Evolutionary conservation across 768 basidiomycete species (phyloP).

Genomic region (Lactarius evosmus): DNA sequence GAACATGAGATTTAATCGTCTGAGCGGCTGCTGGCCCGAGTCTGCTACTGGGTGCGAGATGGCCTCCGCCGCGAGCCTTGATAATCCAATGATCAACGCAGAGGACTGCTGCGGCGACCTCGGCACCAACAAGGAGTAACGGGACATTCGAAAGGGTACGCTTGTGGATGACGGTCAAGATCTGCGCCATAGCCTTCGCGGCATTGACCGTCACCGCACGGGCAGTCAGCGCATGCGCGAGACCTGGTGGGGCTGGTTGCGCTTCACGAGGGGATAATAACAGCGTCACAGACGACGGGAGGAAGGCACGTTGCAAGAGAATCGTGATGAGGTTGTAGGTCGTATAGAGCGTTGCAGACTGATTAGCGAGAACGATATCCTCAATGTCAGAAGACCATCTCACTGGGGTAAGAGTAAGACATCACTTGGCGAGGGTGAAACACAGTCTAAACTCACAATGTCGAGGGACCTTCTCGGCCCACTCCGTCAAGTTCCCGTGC

Average conservation of each 20-base stretch:
- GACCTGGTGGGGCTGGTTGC: neutral
- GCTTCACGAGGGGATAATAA: slow-evolving; percentile 13
- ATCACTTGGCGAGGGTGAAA: neutral
- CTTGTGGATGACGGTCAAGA: slow-evolving; percentile 19
- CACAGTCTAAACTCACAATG: slow-evolving; percentile 30
- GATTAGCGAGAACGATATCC: slow-evolving; percentile 40
- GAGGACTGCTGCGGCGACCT: slow-evolving; percentile 23
- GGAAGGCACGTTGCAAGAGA: slow-evolving; percentile 74
- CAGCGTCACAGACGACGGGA: slow-evolving; percentile 40
- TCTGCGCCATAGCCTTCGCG: slow-evolving; percentile 19
- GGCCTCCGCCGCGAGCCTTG: slow-evolving; percentile 15
- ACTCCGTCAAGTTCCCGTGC: slow-evolving; percentile 44
- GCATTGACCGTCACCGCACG: slow-evolving; percentile 23
- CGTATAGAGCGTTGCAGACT: slow-evolving; percentile 43
- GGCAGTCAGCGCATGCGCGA: slow-evolving; percentile 18
- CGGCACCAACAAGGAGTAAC: slow-evolving; percentile 21
- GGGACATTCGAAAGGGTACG: slow-evolving; percentile 25
- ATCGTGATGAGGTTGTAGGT: slow-evolving; percentile 64
- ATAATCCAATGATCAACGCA: slow-evolving; percentile 26
- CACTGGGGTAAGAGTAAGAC: slow-evolving; percentile 30
- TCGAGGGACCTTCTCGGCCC: slow-evolving; percentile 33
- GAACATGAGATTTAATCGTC: slow-evolving; percentile 18
- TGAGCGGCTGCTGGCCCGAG: neutral
- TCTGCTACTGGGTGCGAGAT: slow-evolving; percentile 2
- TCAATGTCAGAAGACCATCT: slow-evolving; percentile 43